Percentiles rank a stretch among this genome's conserved stretches.
Evolutionary conservation across 495 filamentous ascomycete species (phyloP).

Genomic region (Tricharina praecox): DNA sequence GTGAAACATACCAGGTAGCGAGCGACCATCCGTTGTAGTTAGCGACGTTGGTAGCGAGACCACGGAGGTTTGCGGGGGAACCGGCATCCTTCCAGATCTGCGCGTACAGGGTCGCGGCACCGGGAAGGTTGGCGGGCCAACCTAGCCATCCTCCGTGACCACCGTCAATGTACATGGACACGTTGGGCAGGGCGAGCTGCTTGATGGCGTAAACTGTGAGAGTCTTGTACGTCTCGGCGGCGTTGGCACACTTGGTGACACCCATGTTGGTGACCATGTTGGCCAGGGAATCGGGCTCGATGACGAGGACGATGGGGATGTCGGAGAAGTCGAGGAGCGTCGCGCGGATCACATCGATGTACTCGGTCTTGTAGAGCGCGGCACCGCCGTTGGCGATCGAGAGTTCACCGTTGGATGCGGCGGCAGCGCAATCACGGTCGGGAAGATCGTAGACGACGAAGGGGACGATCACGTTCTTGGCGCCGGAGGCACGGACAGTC

Average conservation of each 20-base stretch:
- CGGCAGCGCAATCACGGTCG: conserved; percentile 42
- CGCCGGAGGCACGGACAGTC: conserved; percentile 31
- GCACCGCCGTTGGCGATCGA: conserved; percentile 28
- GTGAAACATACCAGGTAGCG: conserved; percentile 5
- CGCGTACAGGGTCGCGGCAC: conserved; percentile 52
- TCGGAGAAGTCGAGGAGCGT: conserved; percentile 39
- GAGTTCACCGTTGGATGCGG: conserved; percentile 52
- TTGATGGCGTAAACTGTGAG: conserved; percentile 56
- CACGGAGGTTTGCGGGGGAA: conserved; percentile 48
- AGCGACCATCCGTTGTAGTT: conserved; percentile 43
- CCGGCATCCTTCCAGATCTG: conserved; percentile 49
- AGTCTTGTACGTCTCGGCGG: conserved; percentile 47
- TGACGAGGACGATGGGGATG: conserved; percentile 38
- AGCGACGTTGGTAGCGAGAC: conserved; percentile 62
- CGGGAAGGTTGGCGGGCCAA: conserved; percentile 60
- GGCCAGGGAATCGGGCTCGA: conserved; percentile 63
- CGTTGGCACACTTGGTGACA: conserved; percentile 44
- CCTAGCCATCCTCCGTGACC: conserved; percentile 65
- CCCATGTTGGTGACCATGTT: conserved; percentile 65
- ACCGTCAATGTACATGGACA: conserved; percentile 70
- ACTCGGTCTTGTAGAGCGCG: conserved; percentile 12
- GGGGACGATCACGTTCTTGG: conserved; percentile 33
- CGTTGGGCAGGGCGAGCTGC: conserved; percentile 56
- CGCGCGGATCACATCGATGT: conserved; percentile 36
- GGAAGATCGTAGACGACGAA: conserved; percentile 44